Conservation (phyloP, 257 asterid species). For the Primulina tabacum region DNA sequence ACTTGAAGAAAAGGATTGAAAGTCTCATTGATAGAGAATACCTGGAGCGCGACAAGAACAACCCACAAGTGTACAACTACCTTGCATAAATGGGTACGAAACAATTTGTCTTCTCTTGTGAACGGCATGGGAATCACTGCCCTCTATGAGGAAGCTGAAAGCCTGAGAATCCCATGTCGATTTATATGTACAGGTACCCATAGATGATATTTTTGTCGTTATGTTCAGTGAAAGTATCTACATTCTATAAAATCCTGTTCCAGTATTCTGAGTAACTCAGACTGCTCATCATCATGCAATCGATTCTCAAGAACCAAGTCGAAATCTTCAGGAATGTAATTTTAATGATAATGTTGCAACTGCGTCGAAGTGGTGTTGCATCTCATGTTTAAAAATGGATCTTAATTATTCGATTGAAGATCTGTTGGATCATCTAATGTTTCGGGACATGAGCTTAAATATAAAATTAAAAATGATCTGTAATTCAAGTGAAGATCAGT, state of each 20-base stretch:
- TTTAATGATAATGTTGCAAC: no score
- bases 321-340: not conserved
- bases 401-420: not conserved
- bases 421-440: not conserved
- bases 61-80: conserved; percentile 93
- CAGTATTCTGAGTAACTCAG: not conserved
- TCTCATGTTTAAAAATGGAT: not conserved
- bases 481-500: no score
- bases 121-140: conserved; percentile 29
- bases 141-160: conserved; percentile 22
- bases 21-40: conserved; percentile 95
- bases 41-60: conserved; percentile 83
- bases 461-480: no score
- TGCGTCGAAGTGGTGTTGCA: not conserved
- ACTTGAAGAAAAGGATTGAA: conserved; percentile 96
- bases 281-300: not conserved
- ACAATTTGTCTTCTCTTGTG: conserved; percentile 30
- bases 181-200: conserved; percentile 59
- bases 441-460: no score
- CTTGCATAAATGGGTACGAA: conserved; percentile 53
- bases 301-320: not conserved
- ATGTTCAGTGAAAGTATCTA: conserved; percentile 26
- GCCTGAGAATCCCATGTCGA: conserved; percentile 31
- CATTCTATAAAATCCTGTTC: not conserved
- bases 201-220: conserved; percentile 32